phyloP scores from a whole-genome alignment of 306 rosid species.

The Casuarina glauca region DNA sequence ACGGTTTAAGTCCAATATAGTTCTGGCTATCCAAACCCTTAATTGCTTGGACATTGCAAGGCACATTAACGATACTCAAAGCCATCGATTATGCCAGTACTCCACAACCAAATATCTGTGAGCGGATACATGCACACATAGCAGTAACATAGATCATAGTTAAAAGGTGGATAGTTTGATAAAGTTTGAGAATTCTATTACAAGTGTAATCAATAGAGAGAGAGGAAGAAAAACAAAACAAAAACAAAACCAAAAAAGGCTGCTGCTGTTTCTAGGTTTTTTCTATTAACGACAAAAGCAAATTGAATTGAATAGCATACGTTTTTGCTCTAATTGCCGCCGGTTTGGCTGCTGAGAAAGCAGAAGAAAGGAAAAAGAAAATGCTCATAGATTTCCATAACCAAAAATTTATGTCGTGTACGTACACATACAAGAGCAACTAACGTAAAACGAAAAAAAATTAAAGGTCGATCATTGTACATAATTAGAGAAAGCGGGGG shows the following conservation, averaged over 20 bases:
- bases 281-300: not conserved
- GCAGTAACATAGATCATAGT: constrained; percentile 1
- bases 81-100: constrained; percentile 44
- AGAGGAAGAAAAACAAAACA: no score
- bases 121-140: not conserved
- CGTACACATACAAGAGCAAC: not conserved
- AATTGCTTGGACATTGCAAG: constrained; percentile 34
- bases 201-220: not conserved
- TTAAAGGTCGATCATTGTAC: no score
- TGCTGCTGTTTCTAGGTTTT: not conserved
- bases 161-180: not conserved
- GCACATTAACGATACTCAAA: constrained; percentile 46
- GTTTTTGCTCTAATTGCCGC: not conserved
- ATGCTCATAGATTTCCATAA: not conserved
- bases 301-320: not conserved
- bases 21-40: constrained; percentile 43
- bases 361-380: not conserved
- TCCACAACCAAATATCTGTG: constrained; percentile 1
- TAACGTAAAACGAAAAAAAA: not conserved
- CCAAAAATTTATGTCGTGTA: no score
- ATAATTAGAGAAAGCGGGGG: not conserved
- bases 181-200: not conserved
- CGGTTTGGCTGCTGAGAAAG: constrained; percentile 6
- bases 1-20: constrained; percentile 49
- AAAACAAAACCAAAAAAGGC: no score